phyloP scores from a whole-genome alignment of 2,329 filamentous ascomycete species.

The Stylonectria norvegica region DNA sequence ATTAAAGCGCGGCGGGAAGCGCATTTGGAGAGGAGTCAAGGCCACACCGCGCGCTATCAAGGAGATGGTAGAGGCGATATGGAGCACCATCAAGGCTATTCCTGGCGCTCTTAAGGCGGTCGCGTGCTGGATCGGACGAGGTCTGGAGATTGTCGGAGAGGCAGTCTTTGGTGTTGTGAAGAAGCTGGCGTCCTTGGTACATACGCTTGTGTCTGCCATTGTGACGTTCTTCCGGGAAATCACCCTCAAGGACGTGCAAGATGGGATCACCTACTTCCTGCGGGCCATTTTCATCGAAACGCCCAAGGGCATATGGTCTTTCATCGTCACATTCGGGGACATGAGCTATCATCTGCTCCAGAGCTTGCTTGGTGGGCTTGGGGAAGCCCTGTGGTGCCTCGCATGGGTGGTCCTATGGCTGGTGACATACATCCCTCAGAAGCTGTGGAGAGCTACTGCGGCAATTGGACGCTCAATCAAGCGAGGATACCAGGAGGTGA shows the following conservation, averaged over 20 bases:
- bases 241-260: conserved; percentile 39
- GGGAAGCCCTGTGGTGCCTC: conserved; percentile 26
- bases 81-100: conserved; percentile 19
- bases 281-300: conserved; percentile 32
- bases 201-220: conserved; percentile 34
- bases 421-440: conserved; percentile 32
- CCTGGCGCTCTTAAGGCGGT: conserved; percentile 26
- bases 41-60: conserved; percentile 20
- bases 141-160: conserved; percentile 24
- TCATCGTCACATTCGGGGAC: conserved; percentile 21
- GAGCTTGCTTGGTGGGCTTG: conserved; percentile 30
- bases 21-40: conserved; percentile 20
- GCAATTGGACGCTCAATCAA: conserved; percentile 30
- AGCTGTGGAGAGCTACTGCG: conserved; percentile 31
- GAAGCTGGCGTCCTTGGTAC: conserved; percentile 32
- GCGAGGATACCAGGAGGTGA: conserved; percentile 34
- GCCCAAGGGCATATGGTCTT: conserved; percentile 26
- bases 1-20: conserved; percentile 16
- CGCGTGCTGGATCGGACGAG: conserved; percentile 29
- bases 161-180: conserved; percentile 24
- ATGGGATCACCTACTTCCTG: conserved; percentile 32
- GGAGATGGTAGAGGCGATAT: conserved; percentile 9
- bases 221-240: conserved; percentile 33
- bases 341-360: conserved; percentile 27
- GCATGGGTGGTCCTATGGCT: conserved; percentile 26